Conservation (phyloP, 768 basidiomycete species). For the Kwoniella pini region DNA sequence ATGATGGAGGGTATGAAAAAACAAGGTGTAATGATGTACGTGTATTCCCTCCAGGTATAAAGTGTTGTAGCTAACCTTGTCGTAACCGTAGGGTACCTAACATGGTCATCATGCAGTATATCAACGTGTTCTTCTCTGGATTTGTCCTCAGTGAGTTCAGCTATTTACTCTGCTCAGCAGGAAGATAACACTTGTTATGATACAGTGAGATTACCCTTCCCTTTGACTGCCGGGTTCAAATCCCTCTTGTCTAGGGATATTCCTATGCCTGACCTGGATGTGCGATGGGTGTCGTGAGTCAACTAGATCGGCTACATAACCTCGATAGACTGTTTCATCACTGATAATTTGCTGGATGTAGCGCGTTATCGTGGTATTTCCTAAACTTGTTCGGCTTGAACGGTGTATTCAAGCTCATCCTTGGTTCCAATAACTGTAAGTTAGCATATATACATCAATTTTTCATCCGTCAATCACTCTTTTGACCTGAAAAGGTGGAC, state of each 20-base stretch:
- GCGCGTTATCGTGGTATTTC: conserved; percentile 93
- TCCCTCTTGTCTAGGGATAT: conserved; percentile 96
- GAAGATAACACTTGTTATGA: not conserved
- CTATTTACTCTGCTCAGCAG: not conserved
- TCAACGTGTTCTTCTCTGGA: conserved; percentile 99
- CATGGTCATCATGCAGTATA: conserved; percentile 99
- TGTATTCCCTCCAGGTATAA: conserved; percentile 46
- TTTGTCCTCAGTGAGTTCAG: conserved; percentile 88
- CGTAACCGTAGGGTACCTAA: conserved; percentile 57
- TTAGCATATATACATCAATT: too few species aligned
- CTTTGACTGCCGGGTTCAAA: conserved; percentile 93
- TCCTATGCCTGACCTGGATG: conserved; percentile 94
- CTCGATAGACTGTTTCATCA: too few species aligned
- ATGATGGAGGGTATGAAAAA: conserved; percentile 99
- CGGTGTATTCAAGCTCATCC: conserved; percentile 87
- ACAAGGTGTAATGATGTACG: conserved; percentile 95
- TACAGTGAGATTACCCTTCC: conserved; percentile 71
- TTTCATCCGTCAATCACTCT: too few species aligned
- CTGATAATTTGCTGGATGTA: conserved; percentile 7
- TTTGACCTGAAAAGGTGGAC: too few species aligned
- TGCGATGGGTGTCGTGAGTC: conserved; percentile 88
- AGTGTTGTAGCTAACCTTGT: not conserved
- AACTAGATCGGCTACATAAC: too few species aligned
- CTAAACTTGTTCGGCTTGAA: conserved; percentile 98
- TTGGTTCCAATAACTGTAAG: conserved; percentile 86